These are phyloP conservation scores for Auriscalpium orientale DNA, from an alignment of 768 basidiomycete genomes.

Conservation along the genomic window DNA sequence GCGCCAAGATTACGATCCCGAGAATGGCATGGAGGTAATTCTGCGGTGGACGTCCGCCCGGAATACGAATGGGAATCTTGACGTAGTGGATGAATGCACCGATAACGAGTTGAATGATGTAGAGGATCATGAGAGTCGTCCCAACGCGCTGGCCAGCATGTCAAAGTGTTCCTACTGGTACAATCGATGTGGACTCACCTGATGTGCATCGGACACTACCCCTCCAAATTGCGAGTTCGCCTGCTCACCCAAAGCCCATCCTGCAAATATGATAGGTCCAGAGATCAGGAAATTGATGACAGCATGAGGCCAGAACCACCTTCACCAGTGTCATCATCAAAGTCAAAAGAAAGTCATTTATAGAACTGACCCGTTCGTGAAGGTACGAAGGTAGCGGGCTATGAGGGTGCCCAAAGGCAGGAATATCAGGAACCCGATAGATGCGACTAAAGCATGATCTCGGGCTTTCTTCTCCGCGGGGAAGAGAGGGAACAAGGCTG, in stretches of 20 bases:
- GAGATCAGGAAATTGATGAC: slow-evolving; percentile 18
- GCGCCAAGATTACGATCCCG: slow-evolving; percentile 18
- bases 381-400: slow-evolving; percentile 18
- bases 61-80: slow-evolving; percentile 14
- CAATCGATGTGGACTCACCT: slow-evolving; percentile 4
- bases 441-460: slow-evolving; percentile 17
- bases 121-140: slow-evolving; percentile 18
- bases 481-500: slow-evolving; percentile 4
- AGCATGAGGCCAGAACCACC: slow-evolving; percentile 21
- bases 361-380: slow-evolving; percentile 5
- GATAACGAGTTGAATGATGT: slow-evolving; percentile 16
- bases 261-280: slow-evolving; percentile 20
- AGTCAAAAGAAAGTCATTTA: neutral
- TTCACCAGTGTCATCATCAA: neutral
- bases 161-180: no score
- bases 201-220: slow-evolving; percentile 2
- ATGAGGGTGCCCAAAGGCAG: slow-evolving; percentile 19
- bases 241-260: slow-evolving; percentile 13
- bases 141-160: slow-evolving; percentile 14
- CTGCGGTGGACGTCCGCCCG: slow-evolving; percentile 18
- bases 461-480: slow-evolving; percentile 4
- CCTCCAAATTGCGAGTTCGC: slow-evolving; percentile 1
- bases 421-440: slow-evolving; percentile 17
- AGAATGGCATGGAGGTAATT: slow-evolving; percentile 22
- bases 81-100: slow-evolving; percentile 21